Base-by-base conservation (phyloP, 805 yeast species). In the Lipomyces anomalus region DNA sequence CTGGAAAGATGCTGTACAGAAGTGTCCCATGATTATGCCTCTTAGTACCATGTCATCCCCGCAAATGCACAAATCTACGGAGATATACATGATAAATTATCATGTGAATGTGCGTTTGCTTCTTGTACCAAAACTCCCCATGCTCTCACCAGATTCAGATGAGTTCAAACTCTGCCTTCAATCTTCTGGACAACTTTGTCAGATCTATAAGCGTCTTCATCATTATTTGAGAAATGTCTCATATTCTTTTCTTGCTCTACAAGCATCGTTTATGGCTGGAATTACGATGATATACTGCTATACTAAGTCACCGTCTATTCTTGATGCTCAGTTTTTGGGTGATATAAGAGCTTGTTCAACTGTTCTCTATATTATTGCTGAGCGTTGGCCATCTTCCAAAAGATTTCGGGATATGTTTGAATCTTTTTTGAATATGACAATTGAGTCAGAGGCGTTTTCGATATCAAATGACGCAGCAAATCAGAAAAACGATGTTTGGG, bases 381-480 rank as follows among this genome's bases (percentile, higher is more conserved):
- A 50, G 36, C 54, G 54, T 4, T 50, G 54, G 54, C 48, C 52
- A 3, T 45, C 52, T 3, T 43, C 54, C 21, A 50, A 50, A 30
- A 51, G 48, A 39, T 50, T 50, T 30, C 30, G 48, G 22, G 54
- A 50, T 24, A 43, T 52, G 17, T 50, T 50, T 32, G 52, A 50
- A 29, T 16, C 52, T 2, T 50, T 36, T 26, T 5, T 47, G n/a
- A 48, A 48, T 28, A 35, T 50, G 1, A 50, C 53, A 9, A 46
- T 49, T 20, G 50, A 49, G 33, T 47, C 51, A n/a, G n/a, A n/a
- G n/a, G n/a, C n/a, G n/a, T n/a, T n/a, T n/a, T n/a, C n/a, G n/a
- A n/a, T n/a, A n/a, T n/a, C n/a, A n/a, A n/a, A n/a, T n/a, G n/a
- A n/a, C n/a, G n/a, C n/a, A n/a, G n/a, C n/a, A n/a, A n/a, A n/a